Evolutionary conservation across 1,284 basidiomycete species (phyloP).

Genomic region (Xerocomus nothofagi): DNA sequence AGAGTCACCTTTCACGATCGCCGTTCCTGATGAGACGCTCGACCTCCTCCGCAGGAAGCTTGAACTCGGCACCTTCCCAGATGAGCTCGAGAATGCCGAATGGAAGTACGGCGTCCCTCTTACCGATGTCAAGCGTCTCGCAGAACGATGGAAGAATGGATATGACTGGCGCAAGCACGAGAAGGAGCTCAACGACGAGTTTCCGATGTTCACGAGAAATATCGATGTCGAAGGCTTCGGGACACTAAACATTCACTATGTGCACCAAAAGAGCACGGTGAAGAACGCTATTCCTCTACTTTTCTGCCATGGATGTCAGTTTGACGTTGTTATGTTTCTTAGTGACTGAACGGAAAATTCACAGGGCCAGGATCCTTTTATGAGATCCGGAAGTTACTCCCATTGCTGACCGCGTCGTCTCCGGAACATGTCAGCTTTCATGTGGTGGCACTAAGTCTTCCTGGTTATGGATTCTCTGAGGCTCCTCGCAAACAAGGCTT

Average conservation of each 20-base stretch:
- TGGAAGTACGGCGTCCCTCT: conserved; percentile 45
- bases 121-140: conserved; percentile 39
- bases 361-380: conserved; percentile 61
- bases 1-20: conserved; percentile 32
- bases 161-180: conserved; percentile 47
- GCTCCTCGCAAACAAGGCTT: conserved; percentile 40
- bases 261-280: conserved; percentile 39
- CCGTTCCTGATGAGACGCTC: conserved; percentile 34
- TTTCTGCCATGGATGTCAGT: conserved; percentile 48
- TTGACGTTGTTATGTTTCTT: background rate
- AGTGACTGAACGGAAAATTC: background rate
- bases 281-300: conserved; percentile 43
- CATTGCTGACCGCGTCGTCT: conserved; percentile 42
- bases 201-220: conserved; percentile 45
- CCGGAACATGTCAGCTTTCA: conserved; percentile 54
- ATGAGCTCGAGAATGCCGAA: conserved; percentile 40
- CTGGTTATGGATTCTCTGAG: conserved; percentile 55
- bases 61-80: conserved; percentile 37
- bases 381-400: conserved; percentile 54
- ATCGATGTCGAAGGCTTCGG: conserved; percentile 40
- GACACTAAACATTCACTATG: conserved; percentile 42
- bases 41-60: conserved; percentile 34
- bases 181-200: conserved; percentile 36
- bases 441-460: conserved; percentile 52
- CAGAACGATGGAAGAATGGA: conserved; percentile 38